Conservation (phyloP, 2,329 filamentous ascomycete species). For the Fusarium cyanostomum region DNA sequence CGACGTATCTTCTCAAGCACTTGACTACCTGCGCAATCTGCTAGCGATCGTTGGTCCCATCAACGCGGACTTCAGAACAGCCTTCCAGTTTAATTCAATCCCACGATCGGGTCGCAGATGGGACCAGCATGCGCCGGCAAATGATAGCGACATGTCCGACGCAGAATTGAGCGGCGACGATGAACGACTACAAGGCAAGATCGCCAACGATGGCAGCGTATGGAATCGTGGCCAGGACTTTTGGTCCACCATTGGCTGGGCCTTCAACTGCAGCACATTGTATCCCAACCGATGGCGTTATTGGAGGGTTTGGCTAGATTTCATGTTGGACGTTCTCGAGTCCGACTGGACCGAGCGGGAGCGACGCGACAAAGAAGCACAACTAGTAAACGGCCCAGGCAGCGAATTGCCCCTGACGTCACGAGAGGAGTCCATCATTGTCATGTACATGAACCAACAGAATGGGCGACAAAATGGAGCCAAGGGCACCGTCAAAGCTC, state of each 20-base stretch:
- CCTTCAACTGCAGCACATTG: constrained; percentile 84
- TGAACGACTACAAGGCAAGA: constrained; percentile 63
- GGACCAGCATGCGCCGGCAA: constrained; percentile 53
- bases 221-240: constrained; percentile 86
- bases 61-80: constrained; percentile 73
- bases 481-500: constrained; percentile 69
- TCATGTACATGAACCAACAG: constrained; percentile 64
- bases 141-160: constrained; percentile 54
- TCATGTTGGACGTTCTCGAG: constrained; percentile 82
- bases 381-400: constrained; percentile 30
- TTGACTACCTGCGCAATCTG: constrained; percentile 75
- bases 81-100: constrained; percentile 71
- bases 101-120: constrained; percentile 45
- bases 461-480: constrained; percentile 56
- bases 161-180: constrained; percentile 56
- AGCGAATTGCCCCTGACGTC: constrained; percentile 42
- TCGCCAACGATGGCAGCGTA: constrained; percentile 72
- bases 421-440: constrained; percentile 66
- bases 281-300: constrained; percentile 79
- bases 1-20: constrained; percentile 71
- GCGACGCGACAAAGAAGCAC: constrained; percentile 55
- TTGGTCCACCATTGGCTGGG: constrained; percentile 90
- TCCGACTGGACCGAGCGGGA: constrained; percentile 71
- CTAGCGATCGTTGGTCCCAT: constrained; percentile 72
- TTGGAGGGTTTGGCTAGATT: constrained; percentile 83